These are phyloP conservation scores for Fusarium pseudoanthophilum DNA, from an alignment of 2,329 filamentous ascomycete genomes.

Conservation along the genomic window DNA sequence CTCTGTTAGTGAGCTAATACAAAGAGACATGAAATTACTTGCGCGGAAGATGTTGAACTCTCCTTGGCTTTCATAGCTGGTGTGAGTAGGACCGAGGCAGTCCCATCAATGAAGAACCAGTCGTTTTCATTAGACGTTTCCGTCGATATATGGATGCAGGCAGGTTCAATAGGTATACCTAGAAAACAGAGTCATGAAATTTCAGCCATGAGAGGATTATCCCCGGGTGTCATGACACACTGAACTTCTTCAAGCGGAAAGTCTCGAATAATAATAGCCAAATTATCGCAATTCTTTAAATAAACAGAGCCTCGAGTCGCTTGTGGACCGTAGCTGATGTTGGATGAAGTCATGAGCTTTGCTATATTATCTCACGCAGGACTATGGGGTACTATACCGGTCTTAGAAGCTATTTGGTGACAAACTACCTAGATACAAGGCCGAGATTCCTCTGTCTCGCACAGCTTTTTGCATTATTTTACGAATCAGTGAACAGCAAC, in stretches of 20 bases:
- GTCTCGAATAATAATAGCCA: conserved; percentile 25
- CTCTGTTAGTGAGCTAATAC: conserved; percentile 6
- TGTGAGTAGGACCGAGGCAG: conserved; percentile 27
- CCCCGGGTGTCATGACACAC: not conserved
- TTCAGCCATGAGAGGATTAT: not conserved
- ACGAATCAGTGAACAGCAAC: not conserved
- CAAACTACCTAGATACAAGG: not conserved
- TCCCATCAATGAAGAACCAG: not conserved
- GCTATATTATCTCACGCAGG: not conserved
- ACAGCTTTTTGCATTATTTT: not conserved
- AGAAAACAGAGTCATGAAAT: not conserved
- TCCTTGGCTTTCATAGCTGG: conserved; percentile 17
- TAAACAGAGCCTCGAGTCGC: not conserved
- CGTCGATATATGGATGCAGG: conserved; percentile 3
- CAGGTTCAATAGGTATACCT: not conserved
- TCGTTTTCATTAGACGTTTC: not conserved
- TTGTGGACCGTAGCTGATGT: not conserved
- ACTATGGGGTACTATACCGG: not conserved
- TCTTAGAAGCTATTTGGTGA: not conserved
- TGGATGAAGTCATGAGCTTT: conserved; percentile 8
- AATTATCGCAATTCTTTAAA: not conserved
- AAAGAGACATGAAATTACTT: conserved; percentile 1
- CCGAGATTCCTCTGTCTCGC: not conserved
- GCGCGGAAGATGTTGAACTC: not conserved
- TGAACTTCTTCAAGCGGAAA: conserved; percentile 27